A percentile compares a stretch with the other conserved stretches of the same genome.
These are phyloP conservation scores for Lecanicillium sp. DNA, from an alignment of 2,329 filamentous ascomycete species.

Conservation along the genomic window DNA sequence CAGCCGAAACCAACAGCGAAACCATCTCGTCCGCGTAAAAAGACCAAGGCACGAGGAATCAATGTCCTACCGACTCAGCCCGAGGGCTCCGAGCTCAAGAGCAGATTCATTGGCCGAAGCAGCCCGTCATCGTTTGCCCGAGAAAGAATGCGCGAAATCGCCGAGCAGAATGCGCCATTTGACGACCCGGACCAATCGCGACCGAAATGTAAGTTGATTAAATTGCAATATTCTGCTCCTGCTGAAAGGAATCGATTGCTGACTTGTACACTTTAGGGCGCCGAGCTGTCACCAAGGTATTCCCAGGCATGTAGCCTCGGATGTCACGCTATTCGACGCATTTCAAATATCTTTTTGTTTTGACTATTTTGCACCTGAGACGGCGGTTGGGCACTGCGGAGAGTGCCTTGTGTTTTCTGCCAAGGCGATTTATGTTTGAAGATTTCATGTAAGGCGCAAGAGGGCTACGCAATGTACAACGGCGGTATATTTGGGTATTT, in stretches of 20 bases:
- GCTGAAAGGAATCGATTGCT: too few species aligned
- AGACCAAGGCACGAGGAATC: constrained; percentile 14
- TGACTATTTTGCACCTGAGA: too few species aligned
- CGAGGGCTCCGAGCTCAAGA: constrained; percentile 22
- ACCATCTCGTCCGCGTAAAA: constrained; percentile 10
- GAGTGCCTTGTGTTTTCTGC: too few species aligned
- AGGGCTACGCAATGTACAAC: too few species aligned
- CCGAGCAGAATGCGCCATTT: constrained; percentile 32
- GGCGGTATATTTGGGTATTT: too few species aligned
- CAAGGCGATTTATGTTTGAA: too few species aligned
- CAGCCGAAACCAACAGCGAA: background rate
- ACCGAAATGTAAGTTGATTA: constrained; percentile 32
- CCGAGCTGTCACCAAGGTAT: constrained; percentile 33
- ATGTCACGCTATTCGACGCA: background rate
- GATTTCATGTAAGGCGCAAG: background rate
- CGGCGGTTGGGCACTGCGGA: background rate
- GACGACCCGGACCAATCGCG: constrained; percentile 31
- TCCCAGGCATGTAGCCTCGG: constrained; percentile 24
- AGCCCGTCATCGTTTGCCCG: constrained; percentile 36
- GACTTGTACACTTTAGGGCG: constrained; percentile 25
- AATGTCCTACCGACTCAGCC: constrained; percentile 29
- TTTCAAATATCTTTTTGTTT: background rate
- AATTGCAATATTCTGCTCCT: too few species aligned
- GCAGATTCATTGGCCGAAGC: constrained; percentile 22
- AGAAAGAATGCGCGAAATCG: constrained; percentile 34